Evolutionary conservation across 1,284 basidiomycete genomes (phyloP).

Genomic region (Boletus sp.): DNA sequence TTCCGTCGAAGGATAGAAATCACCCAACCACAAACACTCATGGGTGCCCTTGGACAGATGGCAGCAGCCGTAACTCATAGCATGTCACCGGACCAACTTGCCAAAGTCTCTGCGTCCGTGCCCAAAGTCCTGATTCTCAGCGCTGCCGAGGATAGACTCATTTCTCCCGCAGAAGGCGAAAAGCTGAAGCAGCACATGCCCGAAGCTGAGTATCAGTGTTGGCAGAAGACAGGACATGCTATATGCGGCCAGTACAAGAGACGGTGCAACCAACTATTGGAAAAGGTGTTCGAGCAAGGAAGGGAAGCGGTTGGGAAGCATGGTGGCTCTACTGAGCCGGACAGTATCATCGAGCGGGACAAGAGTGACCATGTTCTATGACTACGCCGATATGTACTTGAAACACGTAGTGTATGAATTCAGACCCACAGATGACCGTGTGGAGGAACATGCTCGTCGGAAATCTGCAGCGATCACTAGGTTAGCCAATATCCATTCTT

Average conservation of each 20-base stretch:
- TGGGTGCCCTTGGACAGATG: conserved; percentile 75
- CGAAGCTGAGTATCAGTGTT: conserved; percentile 63
- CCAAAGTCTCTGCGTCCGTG: conserved; percentile 51
- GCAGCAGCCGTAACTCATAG: conserved; percentile 67
- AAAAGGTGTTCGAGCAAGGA: conserved; percentile 55
- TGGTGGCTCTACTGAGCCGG: not conserved
- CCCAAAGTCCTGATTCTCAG: conserved; percentile 66
- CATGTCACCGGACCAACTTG: conserved; percentile 54
- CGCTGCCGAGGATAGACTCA: conserved; percentile 71
- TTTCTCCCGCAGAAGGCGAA: conserved; percentile 54
- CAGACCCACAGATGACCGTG: not conserved
- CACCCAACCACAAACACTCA: conserved; percentile 55
- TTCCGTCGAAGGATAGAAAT: conserved; percentile 50
- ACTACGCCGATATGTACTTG: not conserved
- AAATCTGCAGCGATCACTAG: conserved; percentile 1
- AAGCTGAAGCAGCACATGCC: conserved; percentile 63
- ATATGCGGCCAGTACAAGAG: conserved; percentile 52
- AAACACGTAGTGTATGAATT: not conserved
- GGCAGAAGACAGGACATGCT: conserved; percentile 67
- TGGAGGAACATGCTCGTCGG: not conserved
- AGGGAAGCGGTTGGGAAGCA: conserved; percentile 7
- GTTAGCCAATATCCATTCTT: conserved; percentile 1
- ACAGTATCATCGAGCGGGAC: not conserved
- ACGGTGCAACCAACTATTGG: conserved; percentile 56
- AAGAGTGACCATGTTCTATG: not conserved